Evolutionary conservation across 2,329 filamentous ascomycete species (phyloP).

Genomic region (Aspergillus versicolor): DNA sequence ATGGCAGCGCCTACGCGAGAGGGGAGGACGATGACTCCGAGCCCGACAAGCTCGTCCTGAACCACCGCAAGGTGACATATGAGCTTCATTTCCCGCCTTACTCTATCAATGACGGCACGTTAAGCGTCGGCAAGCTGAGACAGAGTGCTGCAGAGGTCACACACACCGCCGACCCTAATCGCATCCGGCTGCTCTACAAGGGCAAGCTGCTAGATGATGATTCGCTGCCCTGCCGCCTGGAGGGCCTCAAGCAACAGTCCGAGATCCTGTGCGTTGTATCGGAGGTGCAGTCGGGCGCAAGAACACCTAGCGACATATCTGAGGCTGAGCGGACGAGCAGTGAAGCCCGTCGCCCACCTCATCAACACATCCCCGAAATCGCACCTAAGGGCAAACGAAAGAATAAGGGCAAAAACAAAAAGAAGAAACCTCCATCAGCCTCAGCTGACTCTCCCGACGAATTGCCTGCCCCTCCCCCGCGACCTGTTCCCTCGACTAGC

Average conservation of each 20-base stretch:
- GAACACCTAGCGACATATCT: conserved; percentile 32
- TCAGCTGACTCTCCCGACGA: conserved; percentile 9
- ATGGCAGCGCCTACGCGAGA: conserved; percentile 11
- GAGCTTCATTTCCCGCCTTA: conserved; percentile 47
- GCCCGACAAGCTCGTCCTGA: conserved; percentile 46
- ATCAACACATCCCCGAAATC: conserved; percentile 20
- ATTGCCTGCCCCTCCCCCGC: conserved; percentile 18
- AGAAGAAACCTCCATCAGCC: conserved; percentile 17
- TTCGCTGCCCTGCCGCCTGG: conserved; percentile 37
- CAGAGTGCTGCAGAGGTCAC: conserved; percentile 39
- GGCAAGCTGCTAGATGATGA: conserved; percentile 46
- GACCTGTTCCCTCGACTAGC: conserved; percentile 17
- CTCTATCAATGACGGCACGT: conserved; percentile 46
- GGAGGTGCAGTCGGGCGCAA: conserved; percentile 33
- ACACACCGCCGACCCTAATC: conserved; percentile 34
- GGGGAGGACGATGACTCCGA: conserved; percentile 28
- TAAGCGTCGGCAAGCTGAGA: conserved; percentile 44
- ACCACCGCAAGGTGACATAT: conserved; percentile 43
- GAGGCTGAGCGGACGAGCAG: conserved; percentile 22
- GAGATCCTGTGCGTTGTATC: conserved; percentile 48
- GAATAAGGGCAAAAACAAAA: conserved; percentile 28
- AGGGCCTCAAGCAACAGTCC: conserved; percentile 50
- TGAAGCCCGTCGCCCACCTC: conserved; percentile 17
- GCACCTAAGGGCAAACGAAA: conserved; percentile 25
- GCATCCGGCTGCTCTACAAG: conserved; percentile 49